Percentiles rank a stretch among this genome's conserved stretches.
These are phyloP conservation scores for Tulasnella sp. DNA, from an alignment of 768 basidiomycete genomes.

Conservation along the genomic window DNA sequence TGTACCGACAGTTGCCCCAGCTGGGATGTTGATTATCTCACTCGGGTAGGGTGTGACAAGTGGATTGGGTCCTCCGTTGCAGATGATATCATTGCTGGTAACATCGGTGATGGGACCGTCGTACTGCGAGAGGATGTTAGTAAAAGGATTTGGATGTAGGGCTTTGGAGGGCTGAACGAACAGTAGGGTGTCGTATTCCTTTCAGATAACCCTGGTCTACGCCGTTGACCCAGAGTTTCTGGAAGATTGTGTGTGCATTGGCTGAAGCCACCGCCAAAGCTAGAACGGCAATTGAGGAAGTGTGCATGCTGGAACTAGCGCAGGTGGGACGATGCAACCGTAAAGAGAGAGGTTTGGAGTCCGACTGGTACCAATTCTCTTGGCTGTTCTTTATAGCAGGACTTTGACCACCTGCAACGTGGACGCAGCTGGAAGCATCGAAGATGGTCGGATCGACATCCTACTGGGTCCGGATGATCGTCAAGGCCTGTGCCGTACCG, in stretches of 20 bases:
- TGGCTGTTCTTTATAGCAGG: neutral
- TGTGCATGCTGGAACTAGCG: neutral
- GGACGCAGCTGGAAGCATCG: neutral
- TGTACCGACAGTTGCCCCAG: slow-evolving; percentile 47
- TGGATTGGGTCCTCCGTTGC: slow-evolving; percentile 54
- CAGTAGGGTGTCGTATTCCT: slow-evolving; percentile 27
- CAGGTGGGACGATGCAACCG: neutral
- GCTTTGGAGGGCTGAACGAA: neutral
- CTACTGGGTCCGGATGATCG: neutral
- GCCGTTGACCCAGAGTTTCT: slow-evolving; percentile 7
- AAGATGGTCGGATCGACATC: neutral
- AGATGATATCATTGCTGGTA: slow-evolving; percentile 47
- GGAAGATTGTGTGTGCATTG: slow-evolving; percentile 15
- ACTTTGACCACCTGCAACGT: neutral
- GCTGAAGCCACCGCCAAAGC: slow-evolving; percentile 3
- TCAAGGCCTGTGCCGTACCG: neutral
- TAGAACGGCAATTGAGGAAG: slow-evolving; percentile 5
- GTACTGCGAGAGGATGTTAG: slow-evolving; percentile 18
- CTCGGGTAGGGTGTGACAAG: slow-evolving; percentile 30
- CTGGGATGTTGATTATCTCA: slow-evolving; percentile 42
- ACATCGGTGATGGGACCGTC: slow-evolving; percentile 48
- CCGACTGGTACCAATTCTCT: neutral
- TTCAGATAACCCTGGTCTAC: slow-evolving; percentile 21
- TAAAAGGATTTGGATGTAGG: neutral
- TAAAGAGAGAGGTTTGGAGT: neutral